Evolutionary conservation across 192 early-diverging fungal species (phyloP), one percentile per base, ranked within the genome.

Genomic region (Backusella sp.): DNA sequence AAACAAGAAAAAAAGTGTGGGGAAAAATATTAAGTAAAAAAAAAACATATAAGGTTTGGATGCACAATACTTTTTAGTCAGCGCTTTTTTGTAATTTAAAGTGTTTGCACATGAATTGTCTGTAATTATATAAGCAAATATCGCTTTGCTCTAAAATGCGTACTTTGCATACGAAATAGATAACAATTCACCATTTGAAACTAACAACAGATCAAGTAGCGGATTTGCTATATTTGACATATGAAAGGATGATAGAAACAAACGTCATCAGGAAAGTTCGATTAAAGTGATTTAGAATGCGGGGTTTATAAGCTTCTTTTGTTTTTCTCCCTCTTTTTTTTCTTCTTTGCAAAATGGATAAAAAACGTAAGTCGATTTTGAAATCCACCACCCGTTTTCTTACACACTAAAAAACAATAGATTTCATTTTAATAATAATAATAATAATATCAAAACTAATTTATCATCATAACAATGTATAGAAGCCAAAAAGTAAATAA

Each of bases 301-400:
- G 56, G 56, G 21, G 56, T 62, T 62, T 62, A 6, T 26, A 62
- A 62, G 53, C 53, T 56, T 56, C n/a, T 21, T 56, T 56, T 56
- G 21, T 62, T 32, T 32, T 32, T 62, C 26, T 28, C 9, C 56
- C 56, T 62, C 9, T 62, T 28, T 62, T 28, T 62, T 26, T 14
- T 28, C 23, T 11, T 28, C n/a, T 62, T 26, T 62, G 12, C 6
- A n/a, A 62, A 62, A 62, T 62, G 56, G 56, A 62, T n/a, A 49
- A 49, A 62, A 62, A 62, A 62, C 56, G 56, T 62, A 62, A 62
- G 56, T 62, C 26, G 21, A 62, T 62, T 62, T 59, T 59, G 53
- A 59, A 59, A 59, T 59, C 53, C 23, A 26, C 46, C 46, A 49
- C 46, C 46, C 46, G 17, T 49, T 59, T 28, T 62, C 21, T 62